Evolutionary conservation across 257 asterid genomes (phyloP).

Genomic region (Solanum virginianum): DNA sequence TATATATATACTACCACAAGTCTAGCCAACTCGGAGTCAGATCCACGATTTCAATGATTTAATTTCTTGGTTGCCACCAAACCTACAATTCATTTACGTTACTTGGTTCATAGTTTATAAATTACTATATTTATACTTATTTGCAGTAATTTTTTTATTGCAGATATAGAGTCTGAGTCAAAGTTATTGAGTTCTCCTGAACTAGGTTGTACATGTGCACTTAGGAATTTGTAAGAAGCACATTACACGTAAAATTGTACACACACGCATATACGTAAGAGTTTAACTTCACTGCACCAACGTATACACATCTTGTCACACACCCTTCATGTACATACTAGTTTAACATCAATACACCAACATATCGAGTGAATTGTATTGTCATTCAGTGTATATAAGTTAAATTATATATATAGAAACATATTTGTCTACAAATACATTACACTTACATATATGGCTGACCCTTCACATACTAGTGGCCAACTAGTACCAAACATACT

Average conservation of each 20-base stretch:
- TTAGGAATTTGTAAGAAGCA: neutral
- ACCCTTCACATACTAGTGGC: slow-evolving; percentile 9
- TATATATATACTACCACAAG: neutral
- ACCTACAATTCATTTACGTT: neutral
- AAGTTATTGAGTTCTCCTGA: neutral
- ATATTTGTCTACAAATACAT: no score
- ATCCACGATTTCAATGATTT: neutral
- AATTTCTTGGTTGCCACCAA: neutral
- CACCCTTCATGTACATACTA: neutral
- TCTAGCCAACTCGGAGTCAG: neutral
- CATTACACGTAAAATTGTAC: neutral
- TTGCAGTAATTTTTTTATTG: neutral
- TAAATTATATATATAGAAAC: neutral
- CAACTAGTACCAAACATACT: neutral
- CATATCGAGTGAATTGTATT: neutral
- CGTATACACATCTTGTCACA: neutral
- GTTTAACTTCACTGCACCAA: neutral
- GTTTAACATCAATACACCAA: neutral
- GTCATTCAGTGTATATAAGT: neutral
- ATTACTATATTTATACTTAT: neutral
- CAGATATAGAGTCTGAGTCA: neutral
- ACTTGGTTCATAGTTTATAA: neutral
- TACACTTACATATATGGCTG: slow-evolving; percentile 11
- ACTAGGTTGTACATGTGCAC: neutral
- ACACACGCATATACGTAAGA: neutral